These are phyloP conservation scores for Exserohilum turcica DNA, from an alignment of 2,329 filamentous ascomycete species.

Conservation along the genomic window DNA sequence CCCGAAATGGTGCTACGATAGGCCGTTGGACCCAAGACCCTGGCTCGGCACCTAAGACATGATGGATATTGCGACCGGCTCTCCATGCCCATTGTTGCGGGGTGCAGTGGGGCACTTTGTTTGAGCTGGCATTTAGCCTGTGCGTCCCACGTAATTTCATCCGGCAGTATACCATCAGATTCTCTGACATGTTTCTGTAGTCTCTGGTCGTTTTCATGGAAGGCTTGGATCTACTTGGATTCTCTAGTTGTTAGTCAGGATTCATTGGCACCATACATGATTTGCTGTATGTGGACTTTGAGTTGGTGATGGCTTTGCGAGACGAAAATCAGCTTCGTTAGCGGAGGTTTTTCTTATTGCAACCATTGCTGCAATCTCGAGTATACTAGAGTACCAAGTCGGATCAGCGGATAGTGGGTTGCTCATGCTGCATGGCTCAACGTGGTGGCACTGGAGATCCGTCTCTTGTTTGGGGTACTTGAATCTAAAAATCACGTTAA, in stretches of 20 bases:
- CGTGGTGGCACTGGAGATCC: not conserved
- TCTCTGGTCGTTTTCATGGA: not conserved
- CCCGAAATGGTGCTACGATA: not conserved
- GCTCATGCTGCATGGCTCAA: not conserved
- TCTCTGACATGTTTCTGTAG: not conserved
- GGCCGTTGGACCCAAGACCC: conserved; percentile 18
- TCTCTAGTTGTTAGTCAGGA: not conserved
- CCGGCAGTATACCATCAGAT: conserved; percentile 25
- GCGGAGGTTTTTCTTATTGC: no score
- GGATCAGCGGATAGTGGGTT: not conserved
- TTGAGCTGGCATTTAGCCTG: conserved; percentile 41
- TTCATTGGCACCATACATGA: not conserved
- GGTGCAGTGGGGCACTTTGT: conserved; percentile 31
- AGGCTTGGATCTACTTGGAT: conserved; percentile 6
- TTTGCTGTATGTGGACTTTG: not conserved
- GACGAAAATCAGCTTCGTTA: no score
- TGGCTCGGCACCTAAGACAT: conserved; percentile 12
- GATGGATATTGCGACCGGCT: conserved; percentile 25
- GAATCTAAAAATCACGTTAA: no score
- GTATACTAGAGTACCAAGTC: not conserved
- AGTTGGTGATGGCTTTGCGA: not conserved
- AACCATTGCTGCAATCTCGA: no score
- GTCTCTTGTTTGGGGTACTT: no score
- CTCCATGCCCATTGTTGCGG: conserved; percentile 31
- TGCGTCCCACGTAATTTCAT: conserved; percentile 25